A percentile compares a stretch with the other conserved stretches of the same genome.
Evolutionary conservation across 2,329 filamentous ascomycete genomes (phyloP).

Genomic region (Botrytis deweyae): DNA sequence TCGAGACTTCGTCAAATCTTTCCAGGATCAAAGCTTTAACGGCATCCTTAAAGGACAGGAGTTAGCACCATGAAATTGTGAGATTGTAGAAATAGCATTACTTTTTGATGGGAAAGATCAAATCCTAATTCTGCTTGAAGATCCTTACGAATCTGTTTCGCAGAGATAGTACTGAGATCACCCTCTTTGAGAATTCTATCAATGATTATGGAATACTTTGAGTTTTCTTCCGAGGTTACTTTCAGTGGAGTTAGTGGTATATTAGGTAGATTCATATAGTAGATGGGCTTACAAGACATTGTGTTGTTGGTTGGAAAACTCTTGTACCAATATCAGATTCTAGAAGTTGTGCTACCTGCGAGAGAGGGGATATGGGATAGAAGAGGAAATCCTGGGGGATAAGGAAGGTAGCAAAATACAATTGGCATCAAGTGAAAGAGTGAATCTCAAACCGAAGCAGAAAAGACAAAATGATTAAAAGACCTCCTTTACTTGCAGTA

Average conservation of each 20-base stretch:
- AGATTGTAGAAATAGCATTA: conserved; percentile 21
- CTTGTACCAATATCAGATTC: conserved; percentile 4
- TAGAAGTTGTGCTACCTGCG: conserved; percentile 18
- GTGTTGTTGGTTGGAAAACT: conserved; percentile 7
- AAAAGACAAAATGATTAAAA: background rate
- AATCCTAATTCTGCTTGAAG: conserved; percentile 38
- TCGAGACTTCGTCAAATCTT: conserved; percentile 51
- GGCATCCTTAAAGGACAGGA: conserved; percentile 42
- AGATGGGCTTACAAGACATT: conserved; percentile 31
- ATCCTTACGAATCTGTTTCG: conserved; percentile 42
- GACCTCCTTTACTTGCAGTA: background rate
- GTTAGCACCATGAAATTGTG: conserved; percentile 18
- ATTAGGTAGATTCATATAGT: background rate
- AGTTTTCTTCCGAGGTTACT: conserved; percentile 37
- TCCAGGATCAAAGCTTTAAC: conserved; percentile 55
- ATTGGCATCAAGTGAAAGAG: conserved; percentile 6
- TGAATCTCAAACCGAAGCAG: background rate
- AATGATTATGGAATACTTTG: conserved; percentile 42
- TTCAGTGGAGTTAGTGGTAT: conserved; percentile 19
- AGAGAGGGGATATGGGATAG: conserved; percentile 6
- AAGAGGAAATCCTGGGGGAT: background rate
- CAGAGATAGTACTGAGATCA: conserved; percentile 42
- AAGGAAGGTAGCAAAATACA: background rate
- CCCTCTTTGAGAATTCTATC: conserved; percentile 41
- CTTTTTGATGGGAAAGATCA: conserved; percentile 43